phyloP scores from a whole-genome alignment of 768 basidiomycete species.

The Termitomyces sp. region DNA sequence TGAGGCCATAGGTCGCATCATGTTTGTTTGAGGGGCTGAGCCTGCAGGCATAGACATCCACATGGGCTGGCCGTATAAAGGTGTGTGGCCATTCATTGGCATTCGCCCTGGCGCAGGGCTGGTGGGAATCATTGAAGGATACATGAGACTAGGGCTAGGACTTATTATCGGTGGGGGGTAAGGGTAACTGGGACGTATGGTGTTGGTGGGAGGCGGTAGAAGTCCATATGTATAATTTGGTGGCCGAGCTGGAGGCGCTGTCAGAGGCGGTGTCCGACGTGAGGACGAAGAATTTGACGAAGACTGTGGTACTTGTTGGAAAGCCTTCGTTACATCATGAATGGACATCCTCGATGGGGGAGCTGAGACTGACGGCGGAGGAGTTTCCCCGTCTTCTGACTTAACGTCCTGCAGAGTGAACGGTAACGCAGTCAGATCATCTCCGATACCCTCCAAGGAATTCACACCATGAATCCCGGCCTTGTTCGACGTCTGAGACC shows the following conservation, averaged over 20 bases:
- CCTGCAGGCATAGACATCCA: constrained; percentile 61
- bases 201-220: constrained; percentile 44
- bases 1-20: constrained; percentile 58
- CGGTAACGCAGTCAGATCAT: constrained; percentile 77
- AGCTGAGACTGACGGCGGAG: constrained; percentile 58
- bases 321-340: constrained; percentile 81
- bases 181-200: constrained; percentile 56
- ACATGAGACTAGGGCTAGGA: constrained; percentile 67
- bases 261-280: constrained; percentile 48
- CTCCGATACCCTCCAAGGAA: constrained; percentile 80
- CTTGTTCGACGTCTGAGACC: constrained; percentile 78
- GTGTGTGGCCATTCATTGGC: constrained; percentile 59
- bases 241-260: constrained; percentile 49
- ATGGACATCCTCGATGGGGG: constrained; percentile 75
- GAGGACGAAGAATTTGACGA: constrained; percentile 45
- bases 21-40: constrained; percentile 43
- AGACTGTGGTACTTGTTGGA: constrained; percentile 77
- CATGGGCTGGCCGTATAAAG: constrained; percentile 59
- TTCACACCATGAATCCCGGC: constrained; percentile 67
- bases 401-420: constrained; percentile 85
- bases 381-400: constrained; percentile 81
- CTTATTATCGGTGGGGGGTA: constrained; percentile 73
- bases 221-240: constrained; percentile 39
- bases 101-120: constrained; percentile 66
- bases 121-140: constrained; percentile 54